Base-by-base conservation (phyloP, 352 stramenopile species). In the Globisporangium nodosum region DNA sequence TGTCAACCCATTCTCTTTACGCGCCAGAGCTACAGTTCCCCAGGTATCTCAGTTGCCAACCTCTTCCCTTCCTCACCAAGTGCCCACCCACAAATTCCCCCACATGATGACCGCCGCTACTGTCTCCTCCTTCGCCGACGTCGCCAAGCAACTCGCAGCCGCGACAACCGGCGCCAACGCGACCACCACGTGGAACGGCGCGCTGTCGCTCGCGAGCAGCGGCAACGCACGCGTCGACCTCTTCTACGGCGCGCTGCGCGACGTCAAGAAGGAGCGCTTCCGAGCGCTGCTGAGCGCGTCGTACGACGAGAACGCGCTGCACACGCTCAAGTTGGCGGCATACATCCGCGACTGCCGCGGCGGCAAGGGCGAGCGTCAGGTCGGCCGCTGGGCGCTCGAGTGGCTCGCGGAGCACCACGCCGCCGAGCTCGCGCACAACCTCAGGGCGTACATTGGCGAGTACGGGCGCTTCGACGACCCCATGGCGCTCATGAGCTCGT, bases 301-400 rank as follows among this genome's bases (percentile, higher is more conserved):
- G 48, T 81, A 72, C 58, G 50, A 55, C 5, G 71, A 85, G 55
- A 66, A 85, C 49, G 48, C 71, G 30, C 57, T 81, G 52, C 74
- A 81, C 61, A 85, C 74, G 37, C 69, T 85, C 61, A 85, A 79
- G 69, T 49, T 85, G 15, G 56, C 76, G 18, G 74, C 74, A 27
- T 81, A 81, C 68, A 46, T 85, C 12, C 74, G 74, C 43, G 74
- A 78, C 65, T 70, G 58, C 42, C 74, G 74, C 43, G 70, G 70
- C 20, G 74, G 74, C 63, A 81, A 81, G 57, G 71, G 74, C 47
- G 71, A 85, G 53, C 71, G 72, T n/a, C 30, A 67, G 24, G 53
- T 79, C 13, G 72, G 66, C 3, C 74, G 74, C n/a, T 56, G 55
- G 21, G 67, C 64, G 67, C 64, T 85, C 49, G 63, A 70, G 52